Conservation (phyloP, 805 yeast genomes). For the Lipomyces kockii region DNA sequence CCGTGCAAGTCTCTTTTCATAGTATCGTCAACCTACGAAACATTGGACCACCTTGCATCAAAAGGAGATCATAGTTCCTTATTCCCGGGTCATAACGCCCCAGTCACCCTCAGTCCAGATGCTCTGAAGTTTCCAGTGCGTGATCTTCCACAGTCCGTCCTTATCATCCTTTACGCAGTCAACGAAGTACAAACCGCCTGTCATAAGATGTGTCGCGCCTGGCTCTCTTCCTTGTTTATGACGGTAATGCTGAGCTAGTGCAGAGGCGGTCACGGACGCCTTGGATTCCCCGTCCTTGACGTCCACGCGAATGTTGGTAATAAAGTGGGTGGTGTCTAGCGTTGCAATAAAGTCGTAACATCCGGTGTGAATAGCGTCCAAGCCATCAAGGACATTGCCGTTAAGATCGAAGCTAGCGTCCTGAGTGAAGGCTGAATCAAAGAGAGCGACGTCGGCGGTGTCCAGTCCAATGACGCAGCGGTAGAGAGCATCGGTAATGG, state of each 20-base stretch:
- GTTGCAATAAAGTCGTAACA: not conserved
- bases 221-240: constrained; percentile 6
- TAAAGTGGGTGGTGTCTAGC: not conserved
- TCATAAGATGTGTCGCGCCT: not conserved
- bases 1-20: not conserved
- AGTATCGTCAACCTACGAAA: constrained; percentile 3
- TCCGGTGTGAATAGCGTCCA: not conserved
- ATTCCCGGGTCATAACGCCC: not conserved
- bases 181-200: constrained; percentile 12
- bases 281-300: constrained; percentile 6
- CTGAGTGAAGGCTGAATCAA: constrained; percentile 9
- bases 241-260: constrained; percentile 17
- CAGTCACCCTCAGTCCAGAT: constrained; percentile 6
- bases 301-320: constrained; percentile 4
- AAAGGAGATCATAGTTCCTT: not conserved
- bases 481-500: constrained; percentile 8
- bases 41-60: not conserved
- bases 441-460: constrained; percentile 8
- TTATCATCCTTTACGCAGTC: constrained; percentile 10
- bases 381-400: constrained; percentile 13
- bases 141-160: constrained; percentile 17
- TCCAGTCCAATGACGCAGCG: not conserved
- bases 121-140: constrained; percentile 2
- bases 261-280: constrained; percentile 10
- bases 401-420: constrained; percentile 13